Percentiles rank a stretch among this genome's conserved stretches.
phyloP scores from a whole-genome alignment of 1,284 basidiomycete species.

The Xerocomus alliaceus region DNA sequence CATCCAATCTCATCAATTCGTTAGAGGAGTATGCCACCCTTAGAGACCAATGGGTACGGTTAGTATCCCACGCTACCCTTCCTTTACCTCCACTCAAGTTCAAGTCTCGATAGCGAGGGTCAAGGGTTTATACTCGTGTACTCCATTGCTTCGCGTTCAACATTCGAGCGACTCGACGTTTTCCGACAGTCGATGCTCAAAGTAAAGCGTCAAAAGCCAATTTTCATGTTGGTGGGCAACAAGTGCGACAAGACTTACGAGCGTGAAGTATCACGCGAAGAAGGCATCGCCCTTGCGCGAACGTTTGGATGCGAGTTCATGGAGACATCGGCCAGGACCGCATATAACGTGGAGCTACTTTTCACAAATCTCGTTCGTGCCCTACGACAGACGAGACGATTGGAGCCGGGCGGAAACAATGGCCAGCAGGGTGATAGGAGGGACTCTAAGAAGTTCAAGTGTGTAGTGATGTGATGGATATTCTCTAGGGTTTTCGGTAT shows the following conservation, averaged over 20 bases:
- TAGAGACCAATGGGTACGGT: constrained; percentile 99
- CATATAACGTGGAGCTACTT: constrained; percentile 92
- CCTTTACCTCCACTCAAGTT: constrained; percentile 20
- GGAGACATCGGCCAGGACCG: constrained; percentile 95
- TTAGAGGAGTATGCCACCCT: constrained; percentile 96
- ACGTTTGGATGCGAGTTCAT: constrained; percentile 94
- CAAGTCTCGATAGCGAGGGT: constrained; percentile 74
- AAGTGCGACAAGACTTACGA: constrained; percentile 88
- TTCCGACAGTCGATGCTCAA: constrained; percentile 95
- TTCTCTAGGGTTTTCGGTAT: constrained; percentile 62
- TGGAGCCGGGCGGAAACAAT: constrained; percentile 38
- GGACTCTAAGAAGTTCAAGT: constrained; percentile 61
- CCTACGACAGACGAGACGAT: constrained; percentile 70
- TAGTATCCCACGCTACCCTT: constrained; percentile 41
- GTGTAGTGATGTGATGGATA: constrained; percentile 79
- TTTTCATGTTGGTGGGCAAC: constrained; percentile 91
- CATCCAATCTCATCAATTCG: constrained; percentile 16
- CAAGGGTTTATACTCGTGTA: constrained; percentile 99
- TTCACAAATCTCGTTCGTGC: constrained; percentile 92
- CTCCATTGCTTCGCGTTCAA: constrained; percentile 93
- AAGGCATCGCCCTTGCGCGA: constrained; percentile 85
- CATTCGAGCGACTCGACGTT: constrained; percentile 92
- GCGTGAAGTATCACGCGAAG: constrained; percentile 87
- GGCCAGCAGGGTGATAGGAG: constrained; percentile 44
- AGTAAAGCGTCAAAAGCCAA: constrained; percentile 88